A percentile compares a stretch with the other conserved stretches of the same genome.
phyloP scores from a whole-genome alignment of 176 grass and related monocot genomes.

The Avena eriantha region DNA sequence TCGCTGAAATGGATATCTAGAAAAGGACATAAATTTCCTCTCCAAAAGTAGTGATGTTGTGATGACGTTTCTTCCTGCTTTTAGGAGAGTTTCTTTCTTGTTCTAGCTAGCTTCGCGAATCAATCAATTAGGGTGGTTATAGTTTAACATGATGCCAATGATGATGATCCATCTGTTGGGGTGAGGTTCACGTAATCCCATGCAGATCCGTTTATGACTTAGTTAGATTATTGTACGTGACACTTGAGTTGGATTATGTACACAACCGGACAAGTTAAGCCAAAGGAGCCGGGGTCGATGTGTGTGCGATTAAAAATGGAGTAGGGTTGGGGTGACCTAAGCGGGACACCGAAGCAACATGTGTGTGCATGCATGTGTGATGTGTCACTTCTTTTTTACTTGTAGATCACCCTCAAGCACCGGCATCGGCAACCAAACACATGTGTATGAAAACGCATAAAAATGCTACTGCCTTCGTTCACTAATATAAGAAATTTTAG shows the following conservation, averaged over 20 bases:
- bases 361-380: no score
- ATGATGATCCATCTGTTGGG: slow-evolving; percentile 16
- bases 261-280: background rate
- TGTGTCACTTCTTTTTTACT: no score
- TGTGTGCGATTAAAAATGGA: background rate
- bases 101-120: background rate
- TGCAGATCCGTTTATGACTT: background rate
- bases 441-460: no score
- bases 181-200: background rate
- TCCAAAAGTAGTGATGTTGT: no score
- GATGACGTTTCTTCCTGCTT: background rate
- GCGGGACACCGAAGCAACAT: background rate
- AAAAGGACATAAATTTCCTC: no score
- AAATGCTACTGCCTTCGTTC: no score
- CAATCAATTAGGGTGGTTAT: background rate
- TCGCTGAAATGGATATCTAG: no score
- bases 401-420: no score
- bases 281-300: background rate
- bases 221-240: background rate
- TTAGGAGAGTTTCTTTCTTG: background rate
- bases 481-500: no score
- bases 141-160: background rate
- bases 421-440: no score
- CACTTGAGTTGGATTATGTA: background rate
- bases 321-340: background rate